Conservation (phyloP, 371 early-diverging fungal species). For the Mucor racemosus region DNA sequence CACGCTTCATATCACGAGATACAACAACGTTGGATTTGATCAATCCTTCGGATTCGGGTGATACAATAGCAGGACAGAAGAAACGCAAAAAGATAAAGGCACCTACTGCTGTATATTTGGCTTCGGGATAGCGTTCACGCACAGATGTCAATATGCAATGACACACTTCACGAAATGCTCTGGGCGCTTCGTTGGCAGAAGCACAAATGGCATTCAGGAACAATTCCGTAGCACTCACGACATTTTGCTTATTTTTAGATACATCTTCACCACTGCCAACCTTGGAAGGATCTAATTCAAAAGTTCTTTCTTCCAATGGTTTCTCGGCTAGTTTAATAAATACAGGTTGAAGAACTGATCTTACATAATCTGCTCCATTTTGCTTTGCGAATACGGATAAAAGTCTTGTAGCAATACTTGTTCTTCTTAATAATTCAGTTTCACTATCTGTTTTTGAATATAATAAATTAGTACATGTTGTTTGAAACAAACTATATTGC, state of each 20-base stretch:
- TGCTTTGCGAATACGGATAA: constrained; percentile 83
- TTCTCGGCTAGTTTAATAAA: constrained; percentile 61
- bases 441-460: constrained; percentile 60
- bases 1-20: constrained; percentile 72
- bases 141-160: constrained; percentile 79
- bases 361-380: constrained; percentile 85
- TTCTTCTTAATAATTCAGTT: constrained; percentile 88
- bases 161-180: constrained; percentile 81
- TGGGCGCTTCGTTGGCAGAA: constrained; percentile 74
- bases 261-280: constrained; percentile 68
- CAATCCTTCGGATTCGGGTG: constrained; percentile 76
- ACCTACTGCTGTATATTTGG: constrained; percentile 87
- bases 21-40: constrained; percentile 35
- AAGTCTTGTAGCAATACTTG: constrained; percentile 88
- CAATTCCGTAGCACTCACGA: constrained; percentile 74
- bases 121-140: constrained; percentile 83
- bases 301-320: constrained; percentile 58
- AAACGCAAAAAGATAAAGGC: constrained; percentile 95
- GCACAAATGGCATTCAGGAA: constrained; percentile 86
- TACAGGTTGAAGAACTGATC: constrained; percentile 77
- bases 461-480: background rate
- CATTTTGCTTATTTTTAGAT: constrained; percentile 77
- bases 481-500: background rate
- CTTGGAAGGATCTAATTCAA: constrained; percentile 86
- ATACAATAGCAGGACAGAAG: constrained; percentile 94